Base-by-base conservation (phyloP, 2,329 filamentous ascomycete genomes). In the Stagonosporopsis chrysanthemi region DNA sequence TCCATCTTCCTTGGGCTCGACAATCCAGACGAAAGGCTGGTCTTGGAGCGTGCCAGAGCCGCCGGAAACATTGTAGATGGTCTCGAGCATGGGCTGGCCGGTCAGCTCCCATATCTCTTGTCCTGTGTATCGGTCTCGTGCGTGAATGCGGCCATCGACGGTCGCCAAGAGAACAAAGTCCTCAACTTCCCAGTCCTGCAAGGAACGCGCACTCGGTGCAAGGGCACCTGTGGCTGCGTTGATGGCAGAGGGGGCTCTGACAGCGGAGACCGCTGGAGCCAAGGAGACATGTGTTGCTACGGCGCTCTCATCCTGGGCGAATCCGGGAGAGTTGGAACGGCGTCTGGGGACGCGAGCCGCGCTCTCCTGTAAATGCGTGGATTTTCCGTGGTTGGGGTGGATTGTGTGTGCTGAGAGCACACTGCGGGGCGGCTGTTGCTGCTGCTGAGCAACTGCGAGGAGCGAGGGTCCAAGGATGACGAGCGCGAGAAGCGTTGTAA, bases 161-260 rank as follows among this genome's bases (percentile, higher is more conserved):
- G 95, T 98, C 91, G 95, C 94, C 90, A 99, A 84, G 84, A 99
- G 91, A 82, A 98, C 91, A 86, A 97, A 96, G 84, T 98, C 93
- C 91, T 98, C 94, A 82, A 97, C 93, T 90, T 97, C 92, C 94
- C 94, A 98, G 82, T 97, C 94, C 86, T 93, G 90, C 86, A 98
- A 84, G 84, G 90, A 96, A 88, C 94, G 93, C 93, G 92, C 94
- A 90, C 72, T 70, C 67, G 85, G 84, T 82, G 89, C 86, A 56
- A 81, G 73, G 71, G 77, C 80, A 68, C 69, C 75, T 57, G 72
- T 71, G 70, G 76, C 76, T 68, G 76, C 75, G 69, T 73, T 86
- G 84, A 73, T 68, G 69, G 87, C 87, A 87, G 87, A 86, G 87
- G 90, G 91, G 91, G 92, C 93, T 97, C 91, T 86, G 84, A 97